Conservation (phyloP, 495 filamentous ascomycete species). For the Penicillium chermesinum region DNA sequence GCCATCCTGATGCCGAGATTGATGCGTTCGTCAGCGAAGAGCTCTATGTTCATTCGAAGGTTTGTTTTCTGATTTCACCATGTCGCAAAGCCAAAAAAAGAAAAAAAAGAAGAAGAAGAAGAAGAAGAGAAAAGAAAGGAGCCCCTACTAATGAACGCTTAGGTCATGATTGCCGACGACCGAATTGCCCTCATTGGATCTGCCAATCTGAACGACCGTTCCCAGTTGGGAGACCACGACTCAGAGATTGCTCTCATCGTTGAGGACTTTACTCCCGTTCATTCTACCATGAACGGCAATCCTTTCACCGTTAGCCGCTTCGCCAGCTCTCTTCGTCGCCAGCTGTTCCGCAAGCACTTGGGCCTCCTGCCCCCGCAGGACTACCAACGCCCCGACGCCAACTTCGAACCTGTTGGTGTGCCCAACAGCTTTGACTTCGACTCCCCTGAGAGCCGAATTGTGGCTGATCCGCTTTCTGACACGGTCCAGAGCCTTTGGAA, state of each 20-base stretch:
- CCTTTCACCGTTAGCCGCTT: conserved; percentile 72
- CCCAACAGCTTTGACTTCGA: conserved; percentile 82
- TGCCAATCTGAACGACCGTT: conserved; percentile 92
- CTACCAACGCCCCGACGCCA: conserved; percentile 55
- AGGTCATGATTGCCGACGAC: conserved; percentile 89
- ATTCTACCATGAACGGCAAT: conserved; percentile 65
- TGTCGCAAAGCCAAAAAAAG: too few species aligned
- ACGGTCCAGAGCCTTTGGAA: conserved; percentile 69
- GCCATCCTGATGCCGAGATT: conserved; percentile 64
- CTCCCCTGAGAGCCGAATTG: conserved; percentile 64
- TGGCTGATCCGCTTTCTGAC: conserved; percentile 67
- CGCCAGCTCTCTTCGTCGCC: conserved; percentile 74
- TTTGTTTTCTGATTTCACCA: conserved; percentile 19
- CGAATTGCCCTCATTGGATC: conserved; percentile 83
- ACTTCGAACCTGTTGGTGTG: conserved; percentile 70
- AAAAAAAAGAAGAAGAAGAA: too few species aligned
- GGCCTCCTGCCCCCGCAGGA: conserved; percentile 74
- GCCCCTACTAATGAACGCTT: not conserved
- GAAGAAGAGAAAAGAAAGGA: not conserved
- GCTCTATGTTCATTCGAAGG: conserved; percentile 91
- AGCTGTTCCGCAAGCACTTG: conserved; percentile 88
- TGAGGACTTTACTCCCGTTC: conserved; percentile 67
- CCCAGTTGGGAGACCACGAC: conserved; percentile 82
- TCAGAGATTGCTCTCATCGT: conserved; percentile 79
- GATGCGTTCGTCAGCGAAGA: conserved; percentile 88